Percentiles rank a stretch among this genome's conserved stretches.
phyloP scores from a whole-genome alignment of 352 stramenopile genomes.

The Globisporangium acanthophoron region DNA sequence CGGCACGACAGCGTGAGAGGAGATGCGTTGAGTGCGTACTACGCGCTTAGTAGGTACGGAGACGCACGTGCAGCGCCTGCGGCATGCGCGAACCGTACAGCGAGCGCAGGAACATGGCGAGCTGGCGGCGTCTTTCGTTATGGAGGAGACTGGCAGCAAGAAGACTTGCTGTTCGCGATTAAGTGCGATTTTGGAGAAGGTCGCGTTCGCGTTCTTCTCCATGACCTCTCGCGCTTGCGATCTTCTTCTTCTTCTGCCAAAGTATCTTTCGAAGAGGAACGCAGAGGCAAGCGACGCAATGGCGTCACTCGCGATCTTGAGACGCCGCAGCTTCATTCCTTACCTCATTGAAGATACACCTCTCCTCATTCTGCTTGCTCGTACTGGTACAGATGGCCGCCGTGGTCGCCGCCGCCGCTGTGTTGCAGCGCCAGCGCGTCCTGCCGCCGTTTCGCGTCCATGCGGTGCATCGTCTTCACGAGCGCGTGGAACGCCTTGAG shows the following conservation, averaged over 20 bases:
- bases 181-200: not conserved
- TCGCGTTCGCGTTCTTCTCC: too few relatives aligned
- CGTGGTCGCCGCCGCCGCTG: not conserved
- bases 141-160: not conserved
- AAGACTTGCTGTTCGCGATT: not conserved
- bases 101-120: constrained; percentile 68
- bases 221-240: too few relatives aligned
- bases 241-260: too few relatives aligned
- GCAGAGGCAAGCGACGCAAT: too few relatives aligned
- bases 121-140: not conserved
- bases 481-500: constrained; percentile 54
- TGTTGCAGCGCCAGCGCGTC: constrained; percentile 15
- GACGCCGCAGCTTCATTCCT: too few relatives aligned
- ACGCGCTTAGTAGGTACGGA: not conserved
- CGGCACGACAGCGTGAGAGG: not conserved
- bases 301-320: too few relatives aligned
- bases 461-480: constrained; percentile 48
- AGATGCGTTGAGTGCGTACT: not conserved
- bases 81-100: constrained; percentile 78
- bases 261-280: too few relatives aligned
- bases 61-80: constrained; percentile 62
- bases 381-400: constrained; percentile 15
- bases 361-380: constrained; percentile 8
- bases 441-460: constrained; percentile 44
- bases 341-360: not conserved